These are phyloP conservation scores for Nicotiana undulata DNA, from an alignment of 257 asterid species.

Conservation along the genomic window DNA sequence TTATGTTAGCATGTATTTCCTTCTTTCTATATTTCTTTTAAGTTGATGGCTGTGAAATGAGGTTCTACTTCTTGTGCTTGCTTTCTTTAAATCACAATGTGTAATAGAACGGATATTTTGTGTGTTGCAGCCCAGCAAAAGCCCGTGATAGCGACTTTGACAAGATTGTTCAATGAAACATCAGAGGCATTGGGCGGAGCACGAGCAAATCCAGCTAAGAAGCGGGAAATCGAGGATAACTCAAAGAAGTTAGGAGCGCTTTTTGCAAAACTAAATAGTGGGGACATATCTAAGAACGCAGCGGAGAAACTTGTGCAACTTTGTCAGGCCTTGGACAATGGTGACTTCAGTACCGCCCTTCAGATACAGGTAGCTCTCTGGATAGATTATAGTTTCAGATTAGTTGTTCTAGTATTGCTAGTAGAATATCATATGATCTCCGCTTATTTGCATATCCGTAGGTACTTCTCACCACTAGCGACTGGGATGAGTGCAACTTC, in stretches of 20 bases:
- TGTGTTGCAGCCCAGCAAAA: conserved; percentile 71
- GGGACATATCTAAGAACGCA: conserved; percentile 87
- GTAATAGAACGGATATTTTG: background rate
- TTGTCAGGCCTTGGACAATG: conserved; percentile 79
- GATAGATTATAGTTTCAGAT: background rate
- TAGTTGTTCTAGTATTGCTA: background rate
- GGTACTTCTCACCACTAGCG: conserved; percentile 90
- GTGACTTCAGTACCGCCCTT: conserved; percentile 78
- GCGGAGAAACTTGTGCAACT: conserved; percentile 87
- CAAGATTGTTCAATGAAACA: conserved; percentile 83
- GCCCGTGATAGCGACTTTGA: conserved; percentile 80
- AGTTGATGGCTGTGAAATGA: background rate
- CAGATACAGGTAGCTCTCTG: conserved; percentile 66
- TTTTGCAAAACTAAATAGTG: conserved; percentile 71
- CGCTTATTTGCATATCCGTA: conserved; percentile 11
- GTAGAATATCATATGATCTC: background rate
- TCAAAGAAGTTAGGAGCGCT: conserved; percentile 83
- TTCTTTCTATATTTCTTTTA: background rate
- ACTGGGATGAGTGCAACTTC: conserved; percentile 98
- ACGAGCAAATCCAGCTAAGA: conserved; percentile 86
- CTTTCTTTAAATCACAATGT: background rate
- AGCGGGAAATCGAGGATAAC: conserved; percentile 91
- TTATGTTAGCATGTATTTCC: background rate
- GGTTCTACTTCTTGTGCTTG: background rate
- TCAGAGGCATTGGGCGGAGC: conserved; percentile 85